A percentile compares a stretch with the other conserved stretches of the same genome.
phyloP scores from a whole-genome alignment of 2,329 filamentous ascomycete species.

The Cladosporium sp. region DNA sequence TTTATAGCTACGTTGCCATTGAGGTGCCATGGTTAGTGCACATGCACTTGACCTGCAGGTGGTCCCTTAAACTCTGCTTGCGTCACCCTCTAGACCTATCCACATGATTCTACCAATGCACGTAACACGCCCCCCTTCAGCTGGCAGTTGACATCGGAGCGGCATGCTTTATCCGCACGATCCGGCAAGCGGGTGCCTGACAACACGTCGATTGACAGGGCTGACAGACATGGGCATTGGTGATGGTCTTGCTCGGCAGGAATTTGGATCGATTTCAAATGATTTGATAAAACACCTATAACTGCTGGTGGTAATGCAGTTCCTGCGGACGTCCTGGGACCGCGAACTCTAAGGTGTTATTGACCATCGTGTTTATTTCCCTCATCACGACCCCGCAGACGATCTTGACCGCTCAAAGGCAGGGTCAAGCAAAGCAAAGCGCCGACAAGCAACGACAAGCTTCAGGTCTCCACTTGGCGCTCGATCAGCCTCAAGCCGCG shows the following conservation, averaged over 20 bases:
- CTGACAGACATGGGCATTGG: background rate
- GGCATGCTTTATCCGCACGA: slow-evolving; percentile 9
- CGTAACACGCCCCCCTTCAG: slow-evolving; percentile 1
- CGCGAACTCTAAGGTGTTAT: background rate
- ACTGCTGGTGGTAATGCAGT: background rate
- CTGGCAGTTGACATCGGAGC: background rate
- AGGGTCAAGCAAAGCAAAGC: slow-evolving; percentile 2
- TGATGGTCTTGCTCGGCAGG: background rate
- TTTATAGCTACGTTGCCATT: slow-evolving; percentile 16
- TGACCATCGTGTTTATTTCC: background rate
- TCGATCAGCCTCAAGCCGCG: background rate
- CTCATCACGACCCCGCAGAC: slow-evolving; percentile 1
- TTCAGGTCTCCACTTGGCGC: slow-evolving; percentile 7
- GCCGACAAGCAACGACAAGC: slow-evolving; percentile 16
- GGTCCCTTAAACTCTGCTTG: slow-evolving; percentile 11
- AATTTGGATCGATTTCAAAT: background rate
- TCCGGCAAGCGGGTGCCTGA: background rate
- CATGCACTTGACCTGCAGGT: background rate
- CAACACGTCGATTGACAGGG: background rate
- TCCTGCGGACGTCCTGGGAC: background rate
- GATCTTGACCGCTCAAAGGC: background rate
- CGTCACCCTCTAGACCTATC: slow-evolving; percentile 10
- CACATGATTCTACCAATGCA: slow-evolving; percentile 10
- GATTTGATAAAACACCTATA: background rate
- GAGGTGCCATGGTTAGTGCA: background rate